Percentiles rank a stretch among this genome's conserved stretches.
phyloP scores from a whole-genome alignment of 192 early-diverging fungal genomes.

The Haplosporangium gracile region DNA sequence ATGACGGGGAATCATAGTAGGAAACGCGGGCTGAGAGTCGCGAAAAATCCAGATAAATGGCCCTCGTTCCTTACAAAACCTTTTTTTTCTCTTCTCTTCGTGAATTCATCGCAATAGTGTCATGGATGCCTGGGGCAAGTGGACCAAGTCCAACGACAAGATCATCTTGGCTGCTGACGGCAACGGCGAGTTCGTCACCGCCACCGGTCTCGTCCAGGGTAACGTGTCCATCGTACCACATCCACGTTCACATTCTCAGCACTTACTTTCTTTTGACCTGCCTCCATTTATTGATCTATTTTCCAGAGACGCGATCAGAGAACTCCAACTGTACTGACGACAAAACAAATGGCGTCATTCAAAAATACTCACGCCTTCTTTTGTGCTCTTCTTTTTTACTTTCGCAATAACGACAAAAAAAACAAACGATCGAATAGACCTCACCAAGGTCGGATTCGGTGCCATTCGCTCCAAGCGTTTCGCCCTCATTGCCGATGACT shows the following conservation, averaged over 20 bases:
- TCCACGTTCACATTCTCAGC: neutral
- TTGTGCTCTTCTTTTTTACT: conserved; percentile 16
- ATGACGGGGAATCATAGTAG: neutral
- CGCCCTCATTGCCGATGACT: conserved; percentile 78
- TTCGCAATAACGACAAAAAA: neutral
- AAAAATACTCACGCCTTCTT: neutral
- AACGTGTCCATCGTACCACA: neutral
- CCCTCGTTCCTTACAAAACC: neutral
- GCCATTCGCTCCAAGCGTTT: conserved; percentile 76
- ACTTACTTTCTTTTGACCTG: neutral
- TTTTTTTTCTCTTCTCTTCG: neutral
- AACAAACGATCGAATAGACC: conserved; percentile 49
- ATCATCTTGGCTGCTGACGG: conserved; percentile 84
- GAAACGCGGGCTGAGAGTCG: neutral
- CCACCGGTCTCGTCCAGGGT: conserved; percentile 74
- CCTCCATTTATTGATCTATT: neutral
- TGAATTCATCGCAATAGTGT: conserved; percentile 29
- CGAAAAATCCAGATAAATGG: conserved; percentile 3
- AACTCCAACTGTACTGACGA: neutral
- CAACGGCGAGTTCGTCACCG: conserved; percentile 73
- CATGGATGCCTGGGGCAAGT: conserved; percentile 70
- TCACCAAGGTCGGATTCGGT: conserved; percentile 74
- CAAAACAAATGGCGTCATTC: neutral
- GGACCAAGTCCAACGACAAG: conserved; percentile 61
- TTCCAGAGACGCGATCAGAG: neutral